These are phyloP conservation scores for Veloboletus limbatus DNA, from an alignment of 1,284 basidiomycete genomes.

Conservation along the genomic window DNA sequence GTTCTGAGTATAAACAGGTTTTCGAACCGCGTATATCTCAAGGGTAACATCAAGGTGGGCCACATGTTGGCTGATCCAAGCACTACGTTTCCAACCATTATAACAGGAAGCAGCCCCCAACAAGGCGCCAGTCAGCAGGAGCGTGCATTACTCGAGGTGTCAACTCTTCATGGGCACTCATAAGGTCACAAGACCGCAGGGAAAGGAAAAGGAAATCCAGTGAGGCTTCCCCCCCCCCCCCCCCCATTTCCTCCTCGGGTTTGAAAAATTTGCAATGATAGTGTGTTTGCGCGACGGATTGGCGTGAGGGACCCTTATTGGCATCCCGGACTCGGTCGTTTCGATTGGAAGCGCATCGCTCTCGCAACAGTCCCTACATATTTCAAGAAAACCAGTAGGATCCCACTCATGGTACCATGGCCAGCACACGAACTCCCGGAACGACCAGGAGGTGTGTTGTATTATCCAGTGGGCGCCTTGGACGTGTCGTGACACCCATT, in stretches of 20 bases:
- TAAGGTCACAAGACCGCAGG: slow-evolving; percentile 32
- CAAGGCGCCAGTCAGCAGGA: slow-evolving; percentile 37
- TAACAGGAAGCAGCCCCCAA: slow-evolving; percentile 28
- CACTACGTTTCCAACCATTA: slow-evolving; percentile 3
- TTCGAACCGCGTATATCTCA: slow-evolving; percentile 68
- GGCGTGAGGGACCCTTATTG: slow-evolving; percentile 58
- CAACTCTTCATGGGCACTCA: slow-evolving; percentile 70
- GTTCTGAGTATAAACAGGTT: slow-evolving; percentile 70
- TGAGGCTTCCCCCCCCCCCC: slow-evolving; percentile 31
- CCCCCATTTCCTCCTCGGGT: slow-evolving; percentile 44
- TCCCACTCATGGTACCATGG: slow-evolving; percentile 62
- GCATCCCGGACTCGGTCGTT: slow-evolving; percentile 49
- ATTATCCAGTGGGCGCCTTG: neutral
- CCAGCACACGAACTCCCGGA: slow-evolving; percentile 48
- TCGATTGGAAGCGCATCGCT: slow-evolving; percentile 66
- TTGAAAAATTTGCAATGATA: slow-evolving; percentile 28
- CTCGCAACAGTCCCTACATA: slow-evolving; percentile 59
- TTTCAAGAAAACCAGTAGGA: slow-evolving; percentile 39
- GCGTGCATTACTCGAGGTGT: slow-evolving; percentile 73
- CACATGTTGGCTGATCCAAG: neutral
- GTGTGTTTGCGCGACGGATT: slow-evolving; percentile 73
- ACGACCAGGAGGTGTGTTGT: slow-evolving; percentile 47
- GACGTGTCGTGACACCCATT: slow-evolving; percentile 10
- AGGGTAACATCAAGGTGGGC: slow-evolving; percentile 50
- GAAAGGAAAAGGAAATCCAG: slow-evolving; percentile 48